Base-by-base conservation (phyloP, 2,329 filamentous ascomycete species). In the Ascochyta fabae region DNA sequence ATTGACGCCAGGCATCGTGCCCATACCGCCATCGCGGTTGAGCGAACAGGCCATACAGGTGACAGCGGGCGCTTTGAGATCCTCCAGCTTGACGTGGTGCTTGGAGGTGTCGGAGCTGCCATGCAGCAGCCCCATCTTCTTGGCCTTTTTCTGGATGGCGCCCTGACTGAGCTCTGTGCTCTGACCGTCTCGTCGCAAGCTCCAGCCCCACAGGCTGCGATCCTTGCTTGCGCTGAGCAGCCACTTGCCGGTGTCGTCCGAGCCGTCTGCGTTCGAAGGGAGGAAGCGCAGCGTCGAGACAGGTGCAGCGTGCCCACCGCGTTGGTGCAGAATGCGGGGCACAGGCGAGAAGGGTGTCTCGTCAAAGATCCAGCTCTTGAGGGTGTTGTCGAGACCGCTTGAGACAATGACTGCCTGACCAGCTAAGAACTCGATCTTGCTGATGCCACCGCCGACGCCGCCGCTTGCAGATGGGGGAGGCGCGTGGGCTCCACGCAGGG, bases 361-460 rank as follows among this genome's bases (percentile, higher is more conserved):
- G 69, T 98, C 94, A 66, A 97, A 96, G 58, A 98, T 95, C 94
- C 94, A 97, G 5, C 92, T 93, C 73, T 94, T 96, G 56, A 99
- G 80, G 9, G 93, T 91, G 76, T 99, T 99, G 74, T 99, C 95
- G 43, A 90, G 83, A 4, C 95, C 96, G 61, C 92, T 95, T 9
- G 92, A 96, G 26, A 98, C 81, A 38, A 99, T 84, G 3, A 98
- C 89, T 5, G 92, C 90, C 73, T 99, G 96, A 0, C 93, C 94
- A 15, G 88, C 80, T 10, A 99, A 81, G 67, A 99, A 99, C 67
- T 97, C 91, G 19, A 96, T 80, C 70, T 90, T 93, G 79, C 88
- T 96, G 42, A 97, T 85, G 4, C 93, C 94, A 26, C 91, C 90
- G 13, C 86, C 83, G 16, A 90, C 83, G 3, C 71, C 73, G 22